Base-by-base conservation (phyloP, 2,329 filamentous ascomycete genomes). In the Cladophialophora psammophila region DNA sequence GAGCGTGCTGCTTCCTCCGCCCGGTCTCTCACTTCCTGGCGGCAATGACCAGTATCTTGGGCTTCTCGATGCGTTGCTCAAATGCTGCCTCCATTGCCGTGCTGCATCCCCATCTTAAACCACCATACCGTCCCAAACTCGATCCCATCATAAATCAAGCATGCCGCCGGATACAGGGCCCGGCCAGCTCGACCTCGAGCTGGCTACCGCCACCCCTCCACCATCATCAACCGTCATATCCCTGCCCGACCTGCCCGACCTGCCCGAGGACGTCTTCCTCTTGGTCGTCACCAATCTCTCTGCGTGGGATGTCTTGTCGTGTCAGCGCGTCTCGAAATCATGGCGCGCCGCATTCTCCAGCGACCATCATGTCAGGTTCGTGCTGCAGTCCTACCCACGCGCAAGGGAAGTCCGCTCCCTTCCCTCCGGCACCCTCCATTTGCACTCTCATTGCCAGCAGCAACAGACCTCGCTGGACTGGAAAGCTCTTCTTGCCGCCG, bases 231-330 rank as follows among this genome's bases (percentile, higher is more conserved):
- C 48, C 4, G 9, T 55, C n/a, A 66, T 61, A 38, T 64, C 61
- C 8, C 32, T 71, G n/a, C 63, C 71, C 31, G 66, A 71, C 8
- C 32, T 71, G n/a, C 63, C 71, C 31, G 66, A 71, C 59, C 78
- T 90, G 45, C 87, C 87, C n/a, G 81, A 82, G 71, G 86, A 88
- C 60, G 74, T 90, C 55, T 88, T 90, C 71, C 79, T 87, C 66
- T 79, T 87, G 57, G 77, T 90, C 62, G 66, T 85, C 40, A 77
- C 73, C 2, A 74, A 84, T 69, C 78, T 90, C 15, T 75, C 82
- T 0, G 80, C 86, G 2, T 76, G 72, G 18, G 86, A 88, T 68
- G 76, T 82, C 60, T 73, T 88, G 15, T 77, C 80, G 56, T 85
- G 82, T 73, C 86, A 85, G 59, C 80, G 80, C 26, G 83, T 89